Evolutionary conservation across 805 yeast genomes (phyloP), one percentile per base, ranked within the genome.

Genomic region (Gaillardinia entomophila): DNA sequence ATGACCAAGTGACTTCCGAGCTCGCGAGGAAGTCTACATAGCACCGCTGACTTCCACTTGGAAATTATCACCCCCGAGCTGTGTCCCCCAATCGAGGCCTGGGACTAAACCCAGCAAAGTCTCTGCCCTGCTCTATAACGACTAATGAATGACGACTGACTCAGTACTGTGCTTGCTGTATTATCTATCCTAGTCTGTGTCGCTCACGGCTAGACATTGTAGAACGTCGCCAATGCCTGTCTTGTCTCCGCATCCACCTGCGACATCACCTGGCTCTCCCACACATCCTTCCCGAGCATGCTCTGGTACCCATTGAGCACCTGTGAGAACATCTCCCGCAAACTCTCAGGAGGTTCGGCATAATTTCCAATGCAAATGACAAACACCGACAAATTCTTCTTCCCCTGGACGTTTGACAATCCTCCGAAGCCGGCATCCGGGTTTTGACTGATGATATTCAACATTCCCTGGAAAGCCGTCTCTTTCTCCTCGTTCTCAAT

Each of bases 401-500:
- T 62, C 7, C 74, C 75, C 32, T 65, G 66, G 12, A 56, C 57
- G 39, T 65, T 73, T 20, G 60, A 53, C 30, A 65, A 53, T 2
- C 66, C 68, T 0, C 75, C 70, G 28, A 85, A 60, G 0, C 79
- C 82, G 19, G 49, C 53, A 22, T 71, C 68, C 2, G 95, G 95
- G 48, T 82, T 79, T n/a, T 59, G 53, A 24, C 69, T 67, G 12
- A 90, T 64, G 19, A 79, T 72, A 35, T 73, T 74, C 51, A 88
- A 71, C 77, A 92, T 82, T 3, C 98, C 98, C 45, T 71, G 70
- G 52, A 83, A 86, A 2, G 95, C 82, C 8, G 88, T 72, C 41
- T 85, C 95, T 59, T 92, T 92, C 55, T 92, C 98, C 33, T 79
- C 83, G 36, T 88, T 79, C 43, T 85, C 92, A 27, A 77, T 80